Evolutionary conservation across 345 rosid species (phyloP), one percentile per base, ranked within the genome.

Genomic region (Theobroma cacao): DNA sequence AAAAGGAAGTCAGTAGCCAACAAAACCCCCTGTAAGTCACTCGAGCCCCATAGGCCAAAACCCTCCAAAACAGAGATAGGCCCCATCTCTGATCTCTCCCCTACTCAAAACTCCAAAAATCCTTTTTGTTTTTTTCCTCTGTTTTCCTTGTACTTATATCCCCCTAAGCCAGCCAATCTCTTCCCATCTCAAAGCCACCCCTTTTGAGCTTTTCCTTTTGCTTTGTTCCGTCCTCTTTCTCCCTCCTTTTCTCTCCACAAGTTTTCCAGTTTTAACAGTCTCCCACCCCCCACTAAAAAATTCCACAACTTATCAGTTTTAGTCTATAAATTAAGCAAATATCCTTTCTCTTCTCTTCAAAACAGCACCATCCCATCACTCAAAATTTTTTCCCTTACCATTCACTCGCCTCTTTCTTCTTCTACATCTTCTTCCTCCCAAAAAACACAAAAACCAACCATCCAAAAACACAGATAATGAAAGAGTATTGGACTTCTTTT

Each of bases 401-500:
- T 18, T 0, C 52, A 47, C 52, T 47, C 18, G 7, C 58, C 64
- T 66, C 77, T 60, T 34, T 78, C 74, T 12, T 11, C 15, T 48
- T 52, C 71, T 75, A 72, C 55, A 2, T 26, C 50, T 11, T 38
- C 22, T 64, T 76, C 45, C 77, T 67, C 20, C 26, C 52, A n/a
- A 26, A 41, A n/a, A 0, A 22, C 22, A 2, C 26, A 20, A 65
- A 52, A 53, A 11, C n/a, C 26, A 53, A n/a, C 10, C n/a, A 9
- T 20, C 43, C 12, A 36, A 65, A 12, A 34, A n/a, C 47, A 72
- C 71, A 28, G 22, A 38, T 0, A 50, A 92, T 92, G 97, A 91
- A 85, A 76, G 95, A 94, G 81, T 88, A 86, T 43, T 96, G 97
- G 99, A 86, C 97, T 31, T 91, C 97, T 10, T 50, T 94, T 8